Evolutionary conservation across 805 yeast species (phyloP).

Genomic region (Pichia scutulata): DNA sequence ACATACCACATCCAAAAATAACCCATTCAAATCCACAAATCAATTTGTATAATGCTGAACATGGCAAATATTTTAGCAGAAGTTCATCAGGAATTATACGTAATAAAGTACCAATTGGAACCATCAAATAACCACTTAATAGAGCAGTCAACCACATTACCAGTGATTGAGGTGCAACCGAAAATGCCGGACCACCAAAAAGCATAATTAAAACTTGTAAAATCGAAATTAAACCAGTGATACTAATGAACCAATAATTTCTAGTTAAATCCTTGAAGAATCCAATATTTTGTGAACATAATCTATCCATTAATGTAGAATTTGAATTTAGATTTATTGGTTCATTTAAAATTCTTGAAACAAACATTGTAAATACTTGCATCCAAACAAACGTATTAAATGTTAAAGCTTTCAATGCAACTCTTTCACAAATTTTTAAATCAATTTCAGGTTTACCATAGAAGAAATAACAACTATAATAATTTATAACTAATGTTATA

Average conservation of each 20-base stretch:
- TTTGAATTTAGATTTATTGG: slow-evolving; percentile 49
- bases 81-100: slow-evolving; percentile 79
- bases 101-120: slow-evolving; percentile 72
- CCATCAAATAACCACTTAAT: slow-evolving; percentile 67
- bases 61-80: slow-evolving; percentile 61
- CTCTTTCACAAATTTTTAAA: slow-evolving; percentile 36
- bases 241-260: slow-evolving; percentile 73
- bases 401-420: slow-evolving; percentile 72
- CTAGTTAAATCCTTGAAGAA: slow-evolving; percentile 75
- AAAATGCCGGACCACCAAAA: slow-evolving; percentile 95
- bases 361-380: slow-evolving; percentile 89
- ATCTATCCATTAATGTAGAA: slow-evolving; percentile 46
- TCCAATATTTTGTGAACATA: slow-evolving; percentile 60
- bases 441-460: slow-evolving; percentile 24
- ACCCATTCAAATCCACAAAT: slow-evolving; percentile 14
- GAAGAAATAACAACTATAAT: slow-evolving; percentile 63
- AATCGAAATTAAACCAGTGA: slow-evolving; percentile 69
- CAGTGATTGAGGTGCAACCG: slow-evolving; percentile 70
- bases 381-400: slow-evolving; percentile 97
- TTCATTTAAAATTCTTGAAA: slow-evolving; percentile 85
- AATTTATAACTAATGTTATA: slow-evolving; percentile 75
- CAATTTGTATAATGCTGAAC: slow-evolving; percentile 35
- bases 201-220: slow-evolving; percentile 88
- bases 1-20: slow-evolving; percentile 13
- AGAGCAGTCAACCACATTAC: slow-evolving; percentile 88